Conservation (phyloP, 352 stramenopile genomes). For the Phytophthora meadii region DNA sequence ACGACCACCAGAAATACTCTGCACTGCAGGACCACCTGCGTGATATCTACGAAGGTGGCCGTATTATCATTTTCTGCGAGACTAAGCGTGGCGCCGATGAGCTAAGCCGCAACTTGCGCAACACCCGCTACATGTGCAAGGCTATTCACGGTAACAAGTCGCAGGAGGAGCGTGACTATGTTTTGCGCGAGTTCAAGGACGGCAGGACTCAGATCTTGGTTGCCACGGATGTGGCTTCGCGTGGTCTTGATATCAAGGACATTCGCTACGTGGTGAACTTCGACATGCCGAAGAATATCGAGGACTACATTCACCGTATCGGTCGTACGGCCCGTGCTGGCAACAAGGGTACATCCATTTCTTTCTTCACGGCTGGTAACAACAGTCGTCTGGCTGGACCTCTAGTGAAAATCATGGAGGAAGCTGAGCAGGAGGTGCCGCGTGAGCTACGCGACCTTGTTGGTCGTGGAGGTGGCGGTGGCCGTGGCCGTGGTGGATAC, state of each 20-base stretch:
- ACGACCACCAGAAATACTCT: constrained; percentile 96
- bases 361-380: constrained; percentile 93
- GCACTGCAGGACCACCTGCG: constrained; percentile 88
- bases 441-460: constrained; percentile 78
- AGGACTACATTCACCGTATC: constrained; percentile 99
- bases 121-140: constrained; percentile 94
- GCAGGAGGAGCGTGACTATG: constrained; percentile 97
- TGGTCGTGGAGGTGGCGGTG: constrained; percentile 64
- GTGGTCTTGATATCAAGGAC: constrained; percentile 99
- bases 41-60: constrained; percentile 89
- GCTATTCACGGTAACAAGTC: constrained; percentile 99
- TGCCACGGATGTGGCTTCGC: constrained; percentile 99
- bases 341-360: constrained; percentile 94
- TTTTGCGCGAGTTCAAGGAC: constrained; percentile 97
- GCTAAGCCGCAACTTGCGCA: constrained; percentile 93
- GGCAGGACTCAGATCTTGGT: constrained; percentile 96
- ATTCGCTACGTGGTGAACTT: constrained; percentile 99
- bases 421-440: constrained; percentile 91
- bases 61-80: constrained; percentile 99
- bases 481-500: constrained; percentile 67
- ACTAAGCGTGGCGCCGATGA: constrained; percentile 99
- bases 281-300: constrained; percentile 99
- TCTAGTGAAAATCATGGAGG: constrained; percentile 90
- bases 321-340: constrained; percentile 98
- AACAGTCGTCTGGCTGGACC: constrained; percentile 84